Evolutionary conservation across 163 green algal species (phyloP).

Genomic region (Scenedesmus sp.): DNA sequence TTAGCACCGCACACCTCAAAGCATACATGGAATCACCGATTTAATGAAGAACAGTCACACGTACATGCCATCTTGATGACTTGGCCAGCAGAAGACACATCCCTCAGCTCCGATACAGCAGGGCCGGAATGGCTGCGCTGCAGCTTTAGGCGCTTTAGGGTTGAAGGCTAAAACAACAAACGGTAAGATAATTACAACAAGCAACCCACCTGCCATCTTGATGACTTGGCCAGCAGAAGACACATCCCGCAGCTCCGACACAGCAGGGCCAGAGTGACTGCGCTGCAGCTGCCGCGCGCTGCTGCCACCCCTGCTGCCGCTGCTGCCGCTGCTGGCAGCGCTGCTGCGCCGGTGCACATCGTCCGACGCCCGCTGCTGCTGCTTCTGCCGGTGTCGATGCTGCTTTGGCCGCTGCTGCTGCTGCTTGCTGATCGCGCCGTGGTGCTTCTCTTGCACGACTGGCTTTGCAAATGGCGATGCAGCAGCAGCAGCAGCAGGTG

Average conservation of each 20-base stretch:
- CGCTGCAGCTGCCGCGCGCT: neutral
- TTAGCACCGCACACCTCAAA: too few relatives aligned
- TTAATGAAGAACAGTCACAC: too few relatives aligned
- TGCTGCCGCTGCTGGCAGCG: conserved; percentile 3
- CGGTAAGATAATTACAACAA: too few relatives aligned
- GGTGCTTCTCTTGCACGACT: conserved; percentile 28
- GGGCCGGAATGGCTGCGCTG: conserved; percentile 37
- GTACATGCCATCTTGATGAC: conserved; percentile 45
- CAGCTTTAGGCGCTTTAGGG: neutral
- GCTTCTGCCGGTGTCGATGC: neutral
- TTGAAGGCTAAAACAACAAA: too few relatives aligned
- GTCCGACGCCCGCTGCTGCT: neutral
- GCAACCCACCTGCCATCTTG: conserved; percentile 29
- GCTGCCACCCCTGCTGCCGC: neutral
- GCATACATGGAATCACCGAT: too few relatives aligned
- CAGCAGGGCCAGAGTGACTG: conserved; percentile 29
- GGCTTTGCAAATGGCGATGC: conserved; percentile 15
- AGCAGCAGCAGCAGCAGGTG: neutral
- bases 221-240: conserved; percentile 50
- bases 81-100: conserved; percentile 45
- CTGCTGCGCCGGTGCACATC: neutral
- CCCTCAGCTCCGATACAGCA: conserved; percentile 22
- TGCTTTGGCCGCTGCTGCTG: conserved; percentile 29
- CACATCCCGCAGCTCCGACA: conserved; percentile 33
- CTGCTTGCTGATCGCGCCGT: neutral